These are phyloP conservation scores for Solanum virginianum DNA, from an alignment of 257 asterid species.

Conservation along the genomic window DNA sequence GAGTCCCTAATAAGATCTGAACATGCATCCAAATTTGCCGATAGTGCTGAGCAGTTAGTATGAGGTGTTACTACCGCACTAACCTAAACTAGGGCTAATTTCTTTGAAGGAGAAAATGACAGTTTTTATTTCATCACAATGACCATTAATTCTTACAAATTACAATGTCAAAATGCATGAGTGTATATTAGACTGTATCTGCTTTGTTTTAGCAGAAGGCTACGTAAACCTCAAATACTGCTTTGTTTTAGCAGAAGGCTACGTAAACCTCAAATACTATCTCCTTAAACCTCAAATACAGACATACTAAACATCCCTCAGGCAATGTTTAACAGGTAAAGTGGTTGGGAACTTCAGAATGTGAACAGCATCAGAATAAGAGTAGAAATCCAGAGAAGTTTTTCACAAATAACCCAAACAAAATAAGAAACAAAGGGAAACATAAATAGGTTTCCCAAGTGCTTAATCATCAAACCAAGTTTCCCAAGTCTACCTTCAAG, in stretches of 20 bases:
- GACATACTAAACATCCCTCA: neutral
- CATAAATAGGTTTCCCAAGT: neutral
- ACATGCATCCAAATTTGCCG: neutral
- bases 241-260: neutral
- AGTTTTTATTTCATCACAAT: neutral
- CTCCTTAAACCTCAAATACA: neutral
- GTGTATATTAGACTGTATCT: neutral
- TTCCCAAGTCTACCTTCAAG: neutral
- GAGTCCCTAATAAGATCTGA: neutral
- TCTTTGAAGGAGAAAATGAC: neutral
- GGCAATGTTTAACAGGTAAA: neutral
- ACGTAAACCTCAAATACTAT: neutral
- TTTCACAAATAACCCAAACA: neutral
- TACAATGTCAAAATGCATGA: neutral
- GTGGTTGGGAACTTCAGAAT: neutral
- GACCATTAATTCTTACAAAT: neutral
- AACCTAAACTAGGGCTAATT: neutral
- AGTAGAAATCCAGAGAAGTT: neutral
- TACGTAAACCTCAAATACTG: neutral
- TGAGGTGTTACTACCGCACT: neutral
- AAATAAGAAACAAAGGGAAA: neutral
- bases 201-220: neutral
- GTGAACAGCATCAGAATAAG: neutral
- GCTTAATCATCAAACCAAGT: neutral
- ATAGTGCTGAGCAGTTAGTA: neutral